Evolutionary conservation across 371 early-diverging fungal genomes (phyloP), one percentile per base, ranked within the genome.

Genomic region (Batrachochytrium dendrobatidis): DNA sequence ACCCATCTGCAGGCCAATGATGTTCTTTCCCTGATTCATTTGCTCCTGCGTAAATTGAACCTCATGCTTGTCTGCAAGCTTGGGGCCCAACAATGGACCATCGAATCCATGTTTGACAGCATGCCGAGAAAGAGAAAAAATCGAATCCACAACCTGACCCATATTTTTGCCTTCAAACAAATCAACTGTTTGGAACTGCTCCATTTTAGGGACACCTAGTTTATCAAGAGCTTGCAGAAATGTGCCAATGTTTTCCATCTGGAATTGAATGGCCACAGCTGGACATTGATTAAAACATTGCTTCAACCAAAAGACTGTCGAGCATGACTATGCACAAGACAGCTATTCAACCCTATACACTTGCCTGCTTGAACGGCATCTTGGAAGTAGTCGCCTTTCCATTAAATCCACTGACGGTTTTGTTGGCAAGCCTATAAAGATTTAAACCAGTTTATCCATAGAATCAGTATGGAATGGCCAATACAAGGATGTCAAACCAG

Each of bases 141-240:
- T 56, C 26, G 83, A 72, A 66, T 86, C 86, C 24, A 88, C 76
- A 34, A 87, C 87, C 68, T 89, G 90, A 20, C 76, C 79, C 62
- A 83, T 78, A 71, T 92, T 90, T 71, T 91, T 92, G 67, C 80
- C 80, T 63, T 95, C 94, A 64, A 82, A 91, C 50, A 95, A 72
- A 67, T 95, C 95, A 30, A 92, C 80, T 4, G 95, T 93, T 74
- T 90, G 89, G 71, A 95, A 95, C 18, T 86, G 74, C 58, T 95
- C 92, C 59, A 80, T 76, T 52, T 85, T 83, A 4, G 89, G 89
- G 24, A 89, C 86, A 33, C 91, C 91, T 22, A 89, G 65, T 58
- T 74, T 71, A 50, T 82, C 83, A 26, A 84, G 76, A n/a, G 83
- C 81, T 50, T 74, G 66, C 50, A 93, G 78, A 72, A 95, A 95